Evolutionary conservation across 2,329 filamentous ascomycete species (phyloP), one percentile per base, ranked within the genome.

Genomic region (Elsinoe perseae): DNA sequence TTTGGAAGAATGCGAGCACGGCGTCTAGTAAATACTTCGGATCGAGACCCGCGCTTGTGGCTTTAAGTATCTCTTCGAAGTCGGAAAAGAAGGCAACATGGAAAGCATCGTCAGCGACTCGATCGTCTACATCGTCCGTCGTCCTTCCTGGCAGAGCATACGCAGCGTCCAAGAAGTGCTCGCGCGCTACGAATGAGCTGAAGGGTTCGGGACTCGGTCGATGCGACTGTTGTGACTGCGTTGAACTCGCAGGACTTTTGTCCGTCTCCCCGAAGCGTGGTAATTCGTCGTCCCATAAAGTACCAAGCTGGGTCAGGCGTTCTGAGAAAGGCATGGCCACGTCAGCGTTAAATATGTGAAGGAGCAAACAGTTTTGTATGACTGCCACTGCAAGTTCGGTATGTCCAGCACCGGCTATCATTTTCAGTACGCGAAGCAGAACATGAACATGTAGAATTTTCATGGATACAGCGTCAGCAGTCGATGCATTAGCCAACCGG

Each of bases 231-330:
- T 7, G 12, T 8, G 50, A 14, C 1, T n/a, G 12, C 38, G 5
- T 38, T 5, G 20, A 25, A 6, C 1, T 3, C 14, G 23, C 10
- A 4, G 3, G 36, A 21, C 3, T 25, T 43, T 34, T 20, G 12
- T 43, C 52, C 16, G n/a, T 65, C 63, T 97, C 92, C 8, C 92
- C 92, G 55, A 95, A 79, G 4, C 92, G 81, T 0, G 86, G 75
- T 0, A 82, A 77, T 65, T 96, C 92, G 57, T 83, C 87, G 58
- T 95, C 89, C 93, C 93, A 97, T 61, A 93, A 95, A 2, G 84
- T 78, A 48, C 80, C 74, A 59, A 95, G 87, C 0, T 64, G 62
- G 43, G 25, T 71, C 12, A 59, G 61, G 1, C 50, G 61, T 28
- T 18, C 61, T 43, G 20, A 42, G 7, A 52, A 43, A 9, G 8